Conservation (phyloP, 2,329 filamentous ascomycete species). For the Escovopsis sp. region DNA sequence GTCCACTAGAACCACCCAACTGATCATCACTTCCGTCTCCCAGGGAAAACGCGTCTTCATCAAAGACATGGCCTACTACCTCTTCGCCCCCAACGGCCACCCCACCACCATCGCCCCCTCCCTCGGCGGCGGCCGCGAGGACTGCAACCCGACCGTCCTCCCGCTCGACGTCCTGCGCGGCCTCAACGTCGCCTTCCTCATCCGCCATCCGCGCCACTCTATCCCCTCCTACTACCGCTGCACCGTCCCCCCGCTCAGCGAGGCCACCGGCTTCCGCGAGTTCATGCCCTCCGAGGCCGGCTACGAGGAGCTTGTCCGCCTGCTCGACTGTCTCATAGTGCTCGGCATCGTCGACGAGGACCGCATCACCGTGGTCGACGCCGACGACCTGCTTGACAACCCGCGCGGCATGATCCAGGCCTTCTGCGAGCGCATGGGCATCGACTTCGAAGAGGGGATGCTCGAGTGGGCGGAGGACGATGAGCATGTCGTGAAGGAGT, state of each 20-base stretch:
- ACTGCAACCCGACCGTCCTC: constrained; percentile 70
- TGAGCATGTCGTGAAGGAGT: constrained; percentile 57
- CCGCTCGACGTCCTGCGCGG: constrained; percentile 56
- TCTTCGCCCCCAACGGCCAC: constrained; percentile 59
- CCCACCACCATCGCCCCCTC: constrained; percentile 62
- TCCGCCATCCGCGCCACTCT: constrained; percentile 82
- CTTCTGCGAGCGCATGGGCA: constrained; percentile 68
- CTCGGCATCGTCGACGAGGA: constrained; percentile 56
- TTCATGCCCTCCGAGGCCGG: constrained; percentile 84
- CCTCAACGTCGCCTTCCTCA: constrained; percentile 93
- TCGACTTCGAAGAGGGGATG: constrained; percentile 65
- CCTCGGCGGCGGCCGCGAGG: constrained; percentile 50
- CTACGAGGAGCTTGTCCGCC: constrained; percentile 69
- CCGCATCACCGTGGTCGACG: constrained; percentile 75
- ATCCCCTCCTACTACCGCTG: constrained; percentile 93
- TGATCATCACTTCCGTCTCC: background rate
- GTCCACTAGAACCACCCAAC: no score
- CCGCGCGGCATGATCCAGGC: constrained; percentile 59
- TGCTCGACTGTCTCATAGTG: constrained; percentile 71
- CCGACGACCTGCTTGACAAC: constrained; percentile 82
- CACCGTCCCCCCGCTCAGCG: constrained; percentile 72
- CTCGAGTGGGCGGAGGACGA: constrained; percentile 68
- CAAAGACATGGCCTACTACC: constrained; percentile 93
- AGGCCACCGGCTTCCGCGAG: constrained; percentile 68
- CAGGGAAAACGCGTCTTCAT: constrained; percentile 89